Base-by-base conservation (phyloP, 2,329 filamentous ascomycete genomes). In the Dothidotthia symphoricarpi region DNA sequence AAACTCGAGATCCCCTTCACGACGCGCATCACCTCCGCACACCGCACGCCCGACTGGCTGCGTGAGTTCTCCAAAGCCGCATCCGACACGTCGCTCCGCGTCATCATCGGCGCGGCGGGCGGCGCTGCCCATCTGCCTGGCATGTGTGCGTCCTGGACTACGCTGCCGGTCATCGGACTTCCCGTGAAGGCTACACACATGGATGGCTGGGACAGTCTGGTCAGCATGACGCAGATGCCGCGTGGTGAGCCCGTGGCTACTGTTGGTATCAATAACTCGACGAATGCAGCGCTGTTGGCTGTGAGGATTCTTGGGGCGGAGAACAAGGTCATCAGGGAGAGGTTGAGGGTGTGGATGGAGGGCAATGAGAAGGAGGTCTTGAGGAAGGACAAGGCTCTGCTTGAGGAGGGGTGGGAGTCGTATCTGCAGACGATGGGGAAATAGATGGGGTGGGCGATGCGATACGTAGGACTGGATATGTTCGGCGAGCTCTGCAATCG, bases 21-120 rank as follows among this genome's bases (percentile, higher is more conserved):
- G 6, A 75, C 81, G 12, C 81, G 80, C 56, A 90, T 93, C 59
- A 90, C 86, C 0, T 90, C 86, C 2, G 88, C 88, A 0, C 74
- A 76, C 57, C 69, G 74, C 34, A 76, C 74, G 0, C 73, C 73
- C 3, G 59, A 69, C 53, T 70, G 66, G 64, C 73, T 76, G 57
- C 67, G 68, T 31, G 53, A 61, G 3, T 76, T 69, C 54, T 70
- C 69, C 28, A 67, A 67, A 31, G 31, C 47, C 6, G 73, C 72
- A 2, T 51, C 63, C 0, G 38, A 43, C 4, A 57, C 59, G 1
- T 65, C 63, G 4, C 56, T 75, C 45, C 62, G 66, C 38, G 67
- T 72, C 46, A 72, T 75, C 61, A 76, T 76, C 46, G 71, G 71
- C 12, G 68, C 69, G 4, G 69, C 69, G 24, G 74, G 74, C 17